phyloP scores from a whole-genome alignment of 371 early-diverging fungal species.

The Mortierella sp. region DNA sequence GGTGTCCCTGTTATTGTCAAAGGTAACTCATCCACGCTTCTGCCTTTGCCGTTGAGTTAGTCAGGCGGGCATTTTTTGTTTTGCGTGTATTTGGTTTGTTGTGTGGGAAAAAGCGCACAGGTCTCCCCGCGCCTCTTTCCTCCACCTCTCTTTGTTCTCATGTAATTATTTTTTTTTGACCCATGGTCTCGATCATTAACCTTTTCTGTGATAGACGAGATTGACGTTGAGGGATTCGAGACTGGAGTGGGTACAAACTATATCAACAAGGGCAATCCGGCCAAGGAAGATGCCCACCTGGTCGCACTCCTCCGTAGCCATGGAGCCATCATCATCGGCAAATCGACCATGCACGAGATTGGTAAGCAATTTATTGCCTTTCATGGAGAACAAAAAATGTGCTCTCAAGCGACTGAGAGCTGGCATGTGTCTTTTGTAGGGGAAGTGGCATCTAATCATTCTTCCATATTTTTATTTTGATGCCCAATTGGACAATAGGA shows the following conservation, averaged over 20 bases:
- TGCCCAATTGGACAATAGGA: constrained; percentile 20
- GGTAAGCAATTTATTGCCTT: constrained; percentile 49
- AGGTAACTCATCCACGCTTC: constrained; percentile 37
- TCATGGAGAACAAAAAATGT: not conserved
- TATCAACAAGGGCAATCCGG: constrained; percentile 64
- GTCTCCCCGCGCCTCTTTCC: not conserved
- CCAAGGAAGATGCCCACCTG: constrained; percentile 64
- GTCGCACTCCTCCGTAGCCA: constrained; percentile 64
- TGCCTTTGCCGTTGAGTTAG: not conserved
- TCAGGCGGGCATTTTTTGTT: not conserved
- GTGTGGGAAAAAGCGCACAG: not conserved
- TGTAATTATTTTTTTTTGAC: not conserved
- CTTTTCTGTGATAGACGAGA: constrained; percentile 57
- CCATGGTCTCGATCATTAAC: not conserved
- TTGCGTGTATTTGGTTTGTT: not conserved
- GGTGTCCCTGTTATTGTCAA: constrained; percentile 73
- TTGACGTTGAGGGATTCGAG: constrained; percentile 68
- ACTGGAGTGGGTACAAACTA: constrained; percentile 73
- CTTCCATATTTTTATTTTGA: not conserved
- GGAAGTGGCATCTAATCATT: not conserved
- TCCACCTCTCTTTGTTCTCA: not conserved
- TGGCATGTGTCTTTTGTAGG: not conserved
- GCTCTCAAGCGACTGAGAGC: not conserved
- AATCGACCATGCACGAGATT: constrained; percentile 72
- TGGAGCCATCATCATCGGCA: constrained; percentile 75